These are phyloP conservation scores for Mycocentrospora acerina DNA, from an alignment of 2,329 filamentous ascomycete species.

Conservation along the genomic window DNA sequence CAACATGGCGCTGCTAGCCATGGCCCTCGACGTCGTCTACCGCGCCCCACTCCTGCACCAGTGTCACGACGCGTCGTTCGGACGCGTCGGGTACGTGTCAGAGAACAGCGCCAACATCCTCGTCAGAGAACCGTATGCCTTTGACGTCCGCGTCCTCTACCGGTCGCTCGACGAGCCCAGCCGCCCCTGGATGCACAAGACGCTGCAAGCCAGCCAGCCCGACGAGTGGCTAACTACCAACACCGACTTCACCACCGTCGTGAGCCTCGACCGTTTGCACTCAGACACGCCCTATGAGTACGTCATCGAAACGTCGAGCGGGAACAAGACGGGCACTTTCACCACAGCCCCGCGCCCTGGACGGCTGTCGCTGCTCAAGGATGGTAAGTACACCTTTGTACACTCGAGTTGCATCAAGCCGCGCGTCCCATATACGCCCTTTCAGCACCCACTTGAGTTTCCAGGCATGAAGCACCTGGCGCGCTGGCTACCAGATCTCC, in stretches of 20 bases:
- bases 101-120: conserved; percentile 76
- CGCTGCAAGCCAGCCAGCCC: conserved; percentile 32
- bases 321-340: conserved; percentile 83
- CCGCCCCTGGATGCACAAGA: conserved; percentile 36
- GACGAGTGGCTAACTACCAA: conserved; percentile 63
- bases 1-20: conserved; percentile 68
- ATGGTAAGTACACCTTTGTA: conserved; percentile 82
- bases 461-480: conserved; percentile 78
- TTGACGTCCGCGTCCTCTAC: conserved; percentile 57
- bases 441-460: conserved; percentile 80
- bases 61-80: conserved; percentile 76
- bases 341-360: conserved; percentile 73
- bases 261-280: conserved; percentile 67
- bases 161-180: conserved; percentile 29
- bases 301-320: conserved; percentile 64
- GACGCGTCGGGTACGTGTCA: conserved; percentile 84
- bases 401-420: conserved; percentile 92
- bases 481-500: conserved; percentile 67
- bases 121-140: conserved; percentile 77
- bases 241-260: conserved; percentile 77
- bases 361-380: conserved; percentile 56
- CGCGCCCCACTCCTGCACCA: conserved; percentile 70
- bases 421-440: conserved; percentile 82
- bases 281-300: conserved; percentile 80
- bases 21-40: conserved; percentile 77